Conservation (phyloP, 2,329 filamentous ascomycete species). For the Verticillium klebahnii region DNA sequence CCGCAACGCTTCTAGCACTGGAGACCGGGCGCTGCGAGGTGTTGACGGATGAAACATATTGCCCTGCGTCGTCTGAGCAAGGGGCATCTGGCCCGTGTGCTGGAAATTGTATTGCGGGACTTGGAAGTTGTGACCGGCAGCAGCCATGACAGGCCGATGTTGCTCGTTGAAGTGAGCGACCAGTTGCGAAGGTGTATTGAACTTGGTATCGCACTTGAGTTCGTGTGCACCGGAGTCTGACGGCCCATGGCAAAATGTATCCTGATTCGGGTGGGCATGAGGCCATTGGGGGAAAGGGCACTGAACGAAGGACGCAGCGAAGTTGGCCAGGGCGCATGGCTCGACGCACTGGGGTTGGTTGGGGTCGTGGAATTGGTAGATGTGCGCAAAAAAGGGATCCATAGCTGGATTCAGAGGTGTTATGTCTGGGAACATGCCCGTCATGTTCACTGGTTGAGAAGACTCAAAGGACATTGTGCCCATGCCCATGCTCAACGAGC, state of each 20-base stretch:
- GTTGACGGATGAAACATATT: background rate
- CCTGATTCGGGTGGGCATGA: background rate
- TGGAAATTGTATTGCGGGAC: background rate
- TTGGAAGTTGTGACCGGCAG: background rate
- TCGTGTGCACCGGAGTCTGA: background rate
- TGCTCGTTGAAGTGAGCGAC: background rate
- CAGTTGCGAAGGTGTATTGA: background rate
- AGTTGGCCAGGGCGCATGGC: background rate
- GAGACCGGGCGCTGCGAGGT: background rate
- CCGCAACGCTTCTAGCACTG: background rate
- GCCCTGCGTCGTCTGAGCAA: background rate
- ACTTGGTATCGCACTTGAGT: background rate
- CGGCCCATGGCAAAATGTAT: background rate
- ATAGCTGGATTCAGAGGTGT: background rate
- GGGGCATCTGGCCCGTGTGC: background rate
- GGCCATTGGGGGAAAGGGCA: background rate
- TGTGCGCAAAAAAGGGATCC: background rate
- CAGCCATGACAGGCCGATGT: background rate
- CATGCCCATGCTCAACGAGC: background rate
- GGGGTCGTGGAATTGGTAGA: background rate
- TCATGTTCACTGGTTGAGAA: background rate
- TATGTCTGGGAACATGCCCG: background rate
- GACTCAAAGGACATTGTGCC: background rate
- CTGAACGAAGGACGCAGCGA: background rate
- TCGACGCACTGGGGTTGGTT: background rate